A percentile compares a stretch with the other conserved stretches of the same genome.
Conservation (phyloP, 2,329 filamentous ascomycete genomes). For the Colletotrichum brevisporum region DNA sequence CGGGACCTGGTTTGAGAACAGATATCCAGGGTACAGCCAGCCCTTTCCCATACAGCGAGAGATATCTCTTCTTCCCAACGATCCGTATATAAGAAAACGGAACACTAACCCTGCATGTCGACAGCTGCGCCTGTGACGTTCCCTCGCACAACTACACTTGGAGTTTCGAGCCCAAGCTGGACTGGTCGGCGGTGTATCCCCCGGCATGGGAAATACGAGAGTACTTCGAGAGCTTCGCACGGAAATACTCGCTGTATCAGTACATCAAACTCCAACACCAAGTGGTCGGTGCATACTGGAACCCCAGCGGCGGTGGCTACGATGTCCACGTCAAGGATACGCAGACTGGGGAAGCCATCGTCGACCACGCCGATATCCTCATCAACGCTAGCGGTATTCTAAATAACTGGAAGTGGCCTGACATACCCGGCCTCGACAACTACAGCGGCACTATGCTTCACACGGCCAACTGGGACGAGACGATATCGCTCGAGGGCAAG, state of each 20-base stretch:
- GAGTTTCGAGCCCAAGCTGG: conserved; percentile 67
- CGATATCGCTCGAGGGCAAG: conserved; percentile 53
- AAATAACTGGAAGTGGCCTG: conserved; percentile 69
- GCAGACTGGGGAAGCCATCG: conserved; percentile 45
- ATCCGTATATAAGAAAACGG: neutral
- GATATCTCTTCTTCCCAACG: neutral
- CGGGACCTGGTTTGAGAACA: conserved; percentile 68
- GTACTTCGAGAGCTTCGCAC: conserved; percentile 61
- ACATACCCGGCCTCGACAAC: conserved; percentile 59
- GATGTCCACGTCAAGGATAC: conserved; percentile 52
- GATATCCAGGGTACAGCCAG: conserved; percentile 54
- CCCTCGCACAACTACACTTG: conserved; percentile 66
- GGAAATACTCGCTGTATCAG: conserved; percentile 54
- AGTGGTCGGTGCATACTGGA: conserved; percentile 52
- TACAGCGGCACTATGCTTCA: conserved; percentile 67
- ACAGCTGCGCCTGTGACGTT: conserved; percentile 62
- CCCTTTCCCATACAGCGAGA: neutral
- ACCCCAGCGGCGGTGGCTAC: conserved; percentile 51
- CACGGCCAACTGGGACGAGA: conserved; percentile 66
- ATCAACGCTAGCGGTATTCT: conserved; percentile 63
- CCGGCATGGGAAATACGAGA: conserved; percentile 57
- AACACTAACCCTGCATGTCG: neutral
- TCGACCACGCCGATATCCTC: conserved; percentile 62
- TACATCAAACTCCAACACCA: conserved; percentile 48
- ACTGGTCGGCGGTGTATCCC: conserved; percentile 67